These are phyloP conservation scores for Saccharomycopsis hybrid DNA, from an alignment of 1,139 yeast species.

Conservation along the genomic window DNA sequence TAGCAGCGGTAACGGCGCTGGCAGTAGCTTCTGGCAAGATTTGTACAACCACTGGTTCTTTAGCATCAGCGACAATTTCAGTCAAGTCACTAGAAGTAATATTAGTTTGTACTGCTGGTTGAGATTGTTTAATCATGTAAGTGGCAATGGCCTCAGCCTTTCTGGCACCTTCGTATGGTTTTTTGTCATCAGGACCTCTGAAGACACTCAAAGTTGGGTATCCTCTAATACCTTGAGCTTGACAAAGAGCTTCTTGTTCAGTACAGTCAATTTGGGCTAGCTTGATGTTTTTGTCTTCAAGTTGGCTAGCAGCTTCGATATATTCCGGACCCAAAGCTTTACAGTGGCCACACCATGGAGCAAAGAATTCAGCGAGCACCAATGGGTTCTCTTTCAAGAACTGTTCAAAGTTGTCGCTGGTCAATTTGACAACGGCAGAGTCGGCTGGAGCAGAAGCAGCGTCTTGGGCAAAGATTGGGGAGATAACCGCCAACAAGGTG, in stretches of 20 bases:
- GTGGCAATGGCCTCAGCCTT: slow-evolving; percentile 68
- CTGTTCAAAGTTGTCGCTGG: slow-evolving; percentile 52
- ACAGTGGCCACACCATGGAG: slow-evolving; percentile 99
- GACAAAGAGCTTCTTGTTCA: slow-evolving; percentile 75
- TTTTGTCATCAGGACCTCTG: slow-evolving; percentile 47
- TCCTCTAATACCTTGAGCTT: slow-evolving; percentile 69
- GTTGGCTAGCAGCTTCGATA: slow-evolving; percentile 71
- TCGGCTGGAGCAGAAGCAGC: slow-evolving; percentile 73
- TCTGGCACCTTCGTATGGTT: slow-evolving; percentile 77
- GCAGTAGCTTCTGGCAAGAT: slow-evolving; percentile 34
- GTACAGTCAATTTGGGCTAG: slow-evolving; percentile 94
- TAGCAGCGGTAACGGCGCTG: slow-evolving; percentile 28
- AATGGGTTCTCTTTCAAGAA: slow-evolving; percentile 69
- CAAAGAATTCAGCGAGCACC: slow-evolving; percentile 91
- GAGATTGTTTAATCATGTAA: slow-evolving; percentile 76
- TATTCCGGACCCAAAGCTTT: slow-evolving; percentile 90
- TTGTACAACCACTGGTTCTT: slow-evolving; percentile 52
- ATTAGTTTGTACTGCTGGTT: slow-evolving; percentile 67
- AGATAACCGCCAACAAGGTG: slow-evolving; percentile 17
- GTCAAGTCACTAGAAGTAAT: slow-evolving; percentile 44
- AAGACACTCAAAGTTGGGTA: slow-evolving; percentile 89
- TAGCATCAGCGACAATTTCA: slow-evolving; percentile 40
- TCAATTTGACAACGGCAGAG: slow-evolving; percentile 81
- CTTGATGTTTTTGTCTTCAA: slow-evolving; percentile 60
- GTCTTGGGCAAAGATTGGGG: slow-evolving; percentile 24